Base-by-base conservation (phyloP, 352 stramenopile genomes). In the Phytophthora tentaculata region DNA sequence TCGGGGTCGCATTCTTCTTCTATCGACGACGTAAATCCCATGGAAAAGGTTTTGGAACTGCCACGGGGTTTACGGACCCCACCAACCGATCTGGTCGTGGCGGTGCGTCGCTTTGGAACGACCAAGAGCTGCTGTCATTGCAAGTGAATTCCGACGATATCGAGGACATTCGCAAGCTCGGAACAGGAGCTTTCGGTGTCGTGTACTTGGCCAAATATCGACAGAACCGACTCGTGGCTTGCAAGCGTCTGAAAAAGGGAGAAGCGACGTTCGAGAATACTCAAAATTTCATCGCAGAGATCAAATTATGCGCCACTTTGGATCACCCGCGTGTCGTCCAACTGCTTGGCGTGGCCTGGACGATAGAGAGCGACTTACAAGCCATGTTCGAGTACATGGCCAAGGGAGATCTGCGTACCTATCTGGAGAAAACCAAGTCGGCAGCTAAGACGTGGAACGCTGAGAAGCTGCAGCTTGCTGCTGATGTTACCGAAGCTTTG, bases 341-440 rank as follows among this genome's bases (percentile, higher is more conserved):
- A 41, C 74, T 96, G 8, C 61, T 94, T 2, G 86, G 87, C 0
- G 84, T 77, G 3, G 88, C 84, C 1, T 92, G 84, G 84, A 88
- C 69, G 1, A 70, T 81, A 20, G 70, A 85, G 55, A 74, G 61
- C 2, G 76, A 92, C 20, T 43, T 93, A 2, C 80, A 90, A 41
- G 79, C 74, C 8, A 56, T 93, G 1, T 89, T 90, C 44, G 83
- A 91, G 69, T 91, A 89, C 68, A 88, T 90, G 76, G 64, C 65
- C 13, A 73, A 74, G 8, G 83, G 85, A 0, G 85, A 93, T 56
- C 24, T 93, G 26, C 76, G 79, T 10, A 61, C 73, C 13, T 86
- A 86, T 51, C 62, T 91, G 0, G 64, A 77, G 3, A 51, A 58
- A 0, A 51, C 65, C 24, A 69, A 26, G 10, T 71, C 66, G 16